Conservation (phyloP, 176 grass and related monocot genomes). For the Raddia guianensis region DNA sequence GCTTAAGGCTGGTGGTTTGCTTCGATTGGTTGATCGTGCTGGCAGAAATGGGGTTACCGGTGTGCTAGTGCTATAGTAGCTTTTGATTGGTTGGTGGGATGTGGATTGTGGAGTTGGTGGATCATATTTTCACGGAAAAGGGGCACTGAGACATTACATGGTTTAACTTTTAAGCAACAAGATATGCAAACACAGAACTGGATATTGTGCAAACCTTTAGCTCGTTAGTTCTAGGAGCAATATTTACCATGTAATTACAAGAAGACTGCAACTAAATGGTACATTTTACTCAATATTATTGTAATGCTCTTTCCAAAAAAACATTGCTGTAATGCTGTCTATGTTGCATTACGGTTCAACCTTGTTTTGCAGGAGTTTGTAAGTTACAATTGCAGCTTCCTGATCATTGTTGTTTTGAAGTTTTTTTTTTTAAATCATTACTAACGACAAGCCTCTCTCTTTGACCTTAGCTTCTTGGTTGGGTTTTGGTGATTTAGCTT, state of each 20-base stretch:
- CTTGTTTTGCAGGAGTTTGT: not conserved
- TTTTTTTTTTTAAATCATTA: not conserved
- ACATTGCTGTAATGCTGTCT: not conserved
- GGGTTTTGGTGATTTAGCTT: not conserved
- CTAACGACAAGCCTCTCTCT: not conserved
- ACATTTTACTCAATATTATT: not conserved
- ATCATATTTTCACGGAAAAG: slow-evolving; percentile 14
- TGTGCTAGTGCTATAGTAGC: not conserved
- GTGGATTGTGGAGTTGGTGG: slow-evolving; percentile 1
- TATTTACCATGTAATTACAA: not conserved
- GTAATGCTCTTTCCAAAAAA: not conserved
- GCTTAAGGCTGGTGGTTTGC: slow-evolving; percentile 20
- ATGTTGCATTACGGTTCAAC: not conserved
- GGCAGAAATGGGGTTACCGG: not conserved
- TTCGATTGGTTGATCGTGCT: slow-evolving; percentile 24
- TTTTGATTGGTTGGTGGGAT: slow-evolving; percentile 40
- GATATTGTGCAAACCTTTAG: not conserved
- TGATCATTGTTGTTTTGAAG: not conserved
- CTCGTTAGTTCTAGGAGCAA: slow-evolving; percentile 15
- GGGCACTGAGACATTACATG: not conserved
- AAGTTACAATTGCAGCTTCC: not conserved
- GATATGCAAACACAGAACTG: not conserved
- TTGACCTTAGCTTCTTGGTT: not conserved
- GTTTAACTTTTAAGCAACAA: not conserved
- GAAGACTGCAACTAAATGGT: not conserved